Conservation (phyloP, 1,284 basidiomycete species). For the Malassezia psittaci region DNA sequence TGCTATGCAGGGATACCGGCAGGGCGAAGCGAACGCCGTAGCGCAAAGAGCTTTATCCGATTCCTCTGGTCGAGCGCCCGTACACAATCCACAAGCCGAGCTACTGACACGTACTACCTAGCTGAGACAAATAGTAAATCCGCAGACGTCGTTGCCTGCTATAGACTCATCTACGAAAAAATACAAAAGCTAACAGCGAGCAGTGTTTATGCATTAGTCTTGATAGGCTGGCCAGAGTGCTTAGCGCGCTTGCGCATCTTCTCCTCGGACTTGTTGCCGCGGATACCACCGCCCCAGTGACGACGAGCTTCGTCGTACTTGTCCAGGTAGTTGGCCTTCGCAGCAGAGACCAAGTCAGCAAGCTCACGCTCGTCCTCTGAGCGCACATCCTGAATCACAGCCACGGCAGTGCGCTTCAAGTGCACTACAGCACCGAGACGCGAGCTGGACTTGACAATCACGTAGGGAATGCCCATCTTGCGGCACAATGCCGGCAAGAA, state of each 20-base stretch:
- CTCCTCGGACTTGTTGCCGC: constrained; percentile 82
- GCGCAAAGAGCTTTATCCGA: neutral
- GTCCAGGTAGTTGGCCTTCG: constrained; percentile 91
- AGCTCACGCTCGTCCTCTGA: constrained; percentile 90
- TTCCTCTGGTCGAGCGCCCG: too few species aligned
- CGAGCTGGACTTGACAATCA: constrained; percentile 92
- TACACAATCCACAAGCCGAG: too few species aligned
- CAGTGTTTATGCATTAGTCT: neutral
- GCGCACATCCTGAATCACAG: constrained; percentile 83
- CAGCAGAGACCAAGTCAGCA: constrained; percentile 78
- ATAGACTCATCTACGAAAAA: neutral
- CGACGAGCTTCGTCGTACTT: constrained; percentile 85
- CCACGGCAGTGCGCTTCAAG: constrained; percentile 92
- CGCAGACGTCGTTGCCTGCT: too few species aligned
- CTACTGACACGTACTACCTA: too few species aligned
- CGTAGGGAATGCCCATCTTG: constrained; percentile 98
- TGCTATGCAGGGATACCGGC: constrained; percentile 8
- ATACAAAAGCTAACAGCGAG: neutral
- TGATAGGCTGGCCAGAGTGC: constrained; percentile 56
- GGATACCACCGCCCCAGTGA: constrained; percentile 90
- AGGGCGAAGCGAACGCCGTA: constrained; percentile 1
- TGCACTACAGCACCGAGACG: constrained; percentile 91
- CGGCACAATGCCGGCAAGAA: constrained; percentile 96
- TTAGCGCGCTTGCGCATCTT: constrained; percentile 91
- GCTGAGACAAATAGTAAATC: too few species aligned